These are phyloP conservation scores for Cercospora zeina DNA, from an alignment of 2,329 filamentous ascomycete species.

Conservation along the genomic window DNA sequence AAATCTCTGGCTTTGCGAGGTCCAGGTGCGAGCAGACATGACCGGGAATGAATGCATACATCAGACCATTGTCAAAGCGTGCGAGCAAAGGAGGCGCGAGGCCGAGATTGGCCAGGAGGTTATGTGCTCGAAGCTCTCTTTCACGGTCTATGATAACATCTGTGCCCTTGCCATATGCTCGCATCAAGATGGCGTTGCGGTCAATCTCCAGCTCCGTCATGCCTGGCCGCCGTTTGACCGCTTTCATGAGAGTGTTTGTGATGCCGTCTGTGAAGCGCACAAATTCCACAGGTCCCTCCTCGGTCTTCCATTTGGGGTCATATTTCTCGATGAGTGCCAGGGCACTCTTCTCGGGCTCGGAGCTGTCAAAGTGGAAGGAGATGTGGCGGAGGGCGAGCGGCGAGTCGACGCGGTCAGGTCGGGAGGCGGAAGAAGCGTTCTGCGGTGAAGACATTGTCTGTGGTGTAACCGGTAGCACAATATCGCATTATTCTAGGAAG, in stretches of 20 bases:
- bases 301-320: slow-evolving; percentile 76
- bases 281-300: slow-evolving; percentile 75
- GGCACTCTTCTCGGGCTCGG: slow-evolving; percentile 76
- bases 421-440: slow-evolving; percentile 30
- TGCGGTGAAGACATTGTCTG: slow-evolving; percentile 29
- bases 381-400: slow-evolving; percentile 55
- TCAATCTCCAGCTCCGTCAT: slow-evolving; percentile 76
- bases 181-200: slow-evolving; percentile 79
- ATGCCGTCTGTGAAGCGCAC: slow-evolving; percentile 95
- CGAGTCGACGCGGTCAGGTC: slow-evolving; percentile 36
- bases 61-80: slow-evolving; percentile 91
- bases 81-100: slow-evolving; percentile 86
- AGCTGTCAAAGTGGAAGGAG: slow-evolving; percentile 73
- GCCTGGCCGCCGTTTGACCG: slow-evolving; percentile 68
- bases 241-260: slow-evolving; percentile 87
- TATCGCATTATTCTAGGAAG: slow-evolving; percentile 23
- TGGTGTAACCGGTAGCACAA: slow-evolving; percentile 20
- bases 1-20: slow-evolving; percentile 71
- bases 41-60: slow-evolving; percentile 88
- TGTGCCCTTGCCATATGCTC: slow-evolving; percentile 92
- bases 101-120: slow-evolving; percentile 76
- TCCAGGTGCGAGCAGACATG: slow-evolving; percentile 77
- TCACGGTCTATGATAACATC: slow-evolving; percentile 95
- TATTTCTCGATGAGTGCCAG: slow-evolving; percentile 75
- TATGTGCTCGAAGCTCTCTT: slow-evolving; percentile 67